These are phyloP conservation scores for Globisporangium sylvaticum DNA, from an alignment of 352 stramenopile species.

Conservation along the genomic window DNA sequence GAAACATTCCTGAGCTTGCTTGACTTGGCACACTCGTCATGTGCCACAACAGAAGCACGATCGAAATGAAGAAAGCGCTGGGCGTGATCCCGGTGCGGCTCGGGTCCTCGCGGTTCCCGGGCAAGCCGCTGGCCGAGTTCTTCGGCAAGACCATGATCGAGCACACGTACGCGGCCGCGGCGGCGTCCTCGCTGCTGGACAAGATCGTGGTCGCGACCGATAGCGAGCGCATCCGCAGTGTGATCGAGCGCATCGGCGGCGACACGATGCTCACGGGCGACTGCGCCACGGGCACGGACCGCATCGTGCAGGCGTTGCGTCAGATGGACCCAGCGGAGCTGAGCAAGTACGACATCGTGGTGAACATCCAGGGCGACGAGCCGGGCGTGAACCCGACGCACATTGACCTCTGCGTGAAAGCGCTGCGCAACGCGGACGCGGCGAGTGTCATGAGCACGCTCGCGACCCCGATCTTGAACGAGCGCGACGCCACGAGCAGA, in stretches of 20 bases:
- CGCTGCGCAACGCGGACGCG: slow-evolving; percentile 38
- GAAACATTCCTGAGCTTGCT: too few species aligned
- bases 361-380: slow-evolving; percentile 86
- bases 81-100: slow-evolving; percentile 76
- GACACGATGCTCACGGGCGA: slow-evolving; percentile 58
- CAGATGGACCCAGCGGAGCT: slow-evolving; percentile 37
- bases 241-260: slow-evolving; percentile 42
- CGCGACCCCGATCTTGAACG: slow-evolving; percentile 53
- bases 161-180: slow-evolving; percentile 69
- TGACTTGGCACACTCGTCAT: too few species aligned
- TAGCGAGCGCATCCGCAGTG: slow-evolving; percentile 45
- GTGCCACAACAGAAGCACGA: neutral
- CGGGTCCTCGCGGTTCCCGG: slow-evolving; percentile 71
- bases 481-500: slow-evolving; percentile 47
- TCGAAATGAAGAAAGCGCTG: slow-evolving; percentile 48
- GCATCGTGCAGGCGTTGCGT: slow-evolving; percentile 61
- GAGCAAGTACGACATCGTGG: slow-evolving; percentile 61
- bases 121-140: slow-evolving; percentile 75
- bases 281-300: slow-evolving; percentile 72
- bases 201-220: slow-evolving; percentile 84
- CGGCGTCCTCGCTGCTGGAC: slow-evolving; percentile 38
- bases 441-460: slow-evolving; percentile 75
- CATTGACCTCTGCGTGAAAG: slow-evolving; percentile 66
- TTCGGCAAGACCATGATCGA: slow-evolving; percentile 83
- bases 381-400: slow-evolving; percentile 73